Evolutionary conservation across 306 rosid genomes (phyloP).

Genomic region (Albizia julibrissin): DNA sequence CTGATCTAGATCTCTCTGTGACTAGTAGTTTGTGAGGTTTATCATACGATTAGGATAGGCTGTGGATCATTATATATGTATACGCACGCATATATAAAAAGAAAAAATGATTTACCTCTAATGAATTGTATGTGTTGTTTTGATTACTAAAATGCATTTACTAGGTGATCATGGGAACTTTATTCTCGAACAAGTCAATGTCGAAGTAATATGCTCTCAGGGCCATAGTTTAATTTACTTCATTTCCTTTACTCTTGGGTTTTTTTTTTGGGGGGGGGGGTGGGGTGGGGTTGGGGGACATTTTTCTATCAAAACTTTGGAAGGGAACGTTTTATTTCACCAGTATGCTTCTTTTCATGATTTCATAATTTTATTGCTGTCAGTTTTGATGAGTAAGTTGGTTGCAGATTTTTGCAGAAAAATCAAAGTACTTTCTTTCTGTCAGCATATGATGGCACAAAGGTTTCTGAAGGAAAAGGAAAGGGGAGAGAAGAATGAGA

Average conservation of each 20-base stretch:
- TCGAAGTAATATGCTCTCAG: background rate
- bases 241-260: background rate
- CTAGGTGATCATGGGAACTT: background rate
- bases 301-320: background rate
- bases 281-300: background rate
- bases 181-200: background rate
- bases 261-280: too few species aligned
- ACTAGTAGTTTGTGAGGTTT: background rate
- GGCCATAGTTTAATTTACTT: background rate
- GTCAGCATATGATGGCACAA: slow-evolving; percentile 69
- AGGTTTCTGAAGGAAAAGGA: slow-evolving; percentile 82
- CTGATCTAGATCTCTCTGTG: background rate
- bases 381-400: slow-evolving; percentile 26
- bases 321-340: background rate
- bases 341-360: background rate
- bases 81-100: background rate
- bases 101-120: background rate
- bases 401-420: slow-evolving; percentile 87
- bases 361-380: slow-evolving; percentile 16
- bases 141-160: background rate
- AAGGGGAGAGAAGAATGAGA: slow-evolving; percentile 80
- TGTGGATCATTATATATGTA: background rate
- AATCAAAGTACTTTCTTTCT: slow-evolving; percentile 80
- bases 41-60: background rate
- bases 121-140: background rate